Conservation (phyloP, 345 rosid species). For the Iberis pinnata region DNA sequence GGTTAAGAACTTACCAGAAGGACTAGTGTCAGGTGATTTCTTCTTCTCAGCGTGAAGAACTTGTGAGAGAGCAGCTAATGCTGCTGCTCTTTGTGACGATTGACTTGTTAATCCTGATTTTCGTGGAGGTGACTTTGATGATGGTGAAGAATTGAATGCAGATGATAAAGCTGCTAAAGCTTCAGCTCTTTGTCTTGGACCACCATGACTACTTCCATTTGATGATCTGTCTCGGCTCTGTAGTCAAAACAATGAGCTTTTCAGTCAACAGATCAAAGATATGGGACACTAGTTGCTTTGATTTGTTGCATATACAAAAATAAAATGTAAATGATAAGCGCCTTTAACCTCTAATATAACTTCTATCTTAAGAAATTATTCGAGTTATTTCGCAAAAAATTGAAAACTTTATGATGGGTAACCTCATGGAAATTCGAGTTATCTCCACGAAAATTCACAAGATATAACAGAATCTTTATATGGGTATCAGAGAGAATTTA, state of each 20-base stretch:
- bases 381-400: neutral
- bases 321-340: neutral
- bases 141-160: conserved; percentile 62
- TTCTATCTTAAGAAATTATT: neutral
- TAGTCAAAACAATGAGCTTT: conserved; percentile 16
- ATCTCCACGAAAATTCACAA: neutral
- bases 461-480: conserved; percentile 1
- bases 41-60: conserved; percentile 86
- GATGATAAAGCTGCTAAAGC: conserved; percentile 53
- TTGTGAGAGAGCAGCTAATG: conserved; percentile 87
- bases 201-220: conserved; percentile 54
- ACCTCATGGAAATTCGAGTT: neutral
- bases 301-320: neutral
- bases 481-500: conserved; percentile 2
- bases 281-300: conserved; percentile 1
- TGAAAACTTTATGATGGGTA: neutral
- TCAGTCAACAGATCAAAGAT: conserved; percentile 1
- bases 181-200: conserved; percentile 70
- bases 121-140: conserved; percentile 35
- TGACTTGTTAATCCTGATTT: conserved; percentile 39
- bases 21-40: conserved; percentile 48
- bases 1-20: conserved; percentile 36
- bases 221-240: conserved; percentile 54
- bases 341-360: too few relatives aligned
- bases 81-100: conserved; percentile 93